Percentiles rank a stretch among this genome's conserved stretches.
Evolutionary conservation across 1,284 basidiomycete genomes (phyloP).

Genomic region (Waitea zeae): DNA sequence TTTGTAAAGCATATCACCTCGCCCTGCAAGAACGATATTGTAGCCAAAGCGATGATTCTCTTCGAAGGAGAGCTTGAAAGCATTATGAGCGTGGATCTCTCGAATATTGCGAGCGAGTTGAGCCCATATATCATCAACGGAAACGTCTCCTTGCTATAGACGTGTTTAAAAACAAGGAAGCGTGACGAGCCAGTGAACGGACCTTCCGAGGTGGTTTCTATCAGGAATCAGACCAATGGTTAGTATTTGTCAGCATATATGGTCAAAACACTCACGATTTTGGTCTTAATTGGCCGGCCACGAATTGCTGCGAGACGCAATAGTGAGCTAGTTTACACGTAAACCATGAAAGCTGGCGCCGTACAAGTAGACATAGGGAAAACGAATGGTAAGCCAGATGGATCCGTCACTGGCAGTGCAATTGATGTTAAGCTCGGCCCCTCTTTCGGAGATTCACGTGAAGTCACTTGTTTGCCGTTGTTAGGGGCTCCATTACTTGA

Average conservation of each 20-base stretch:
- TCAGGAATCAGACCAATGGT: not conserved
- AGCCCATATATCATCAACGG: conserved; percentile 58
- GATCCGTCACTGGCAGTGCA: no score
- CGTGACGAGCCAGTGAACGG: conserved; percentile 4
- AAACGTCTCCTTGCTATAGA: conserved; percentile 47
- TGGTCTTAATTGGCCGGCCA: no score
- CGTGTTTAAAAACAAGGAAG: not conserved
- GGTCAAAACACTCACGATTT: conserved; percentile 20
- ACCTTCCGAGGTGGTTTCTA: conserved; percentile 43
- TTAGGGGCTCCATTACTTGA: no score
- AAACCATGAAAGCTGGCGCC: no score
- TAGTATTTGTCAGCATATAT: not conserved
- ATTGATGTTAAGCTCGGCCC: no score
- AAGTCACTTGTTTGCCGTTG: no score
- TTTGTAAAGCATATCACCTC: conserved; percentile 79
- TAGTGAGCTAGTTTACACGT: no score
- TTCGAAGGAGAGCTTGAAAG: conserved; percentile 86
- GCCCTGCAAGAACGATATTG: conserved; percentile 82
- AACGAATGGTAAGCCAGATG: no score
- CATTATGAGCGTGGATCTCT: conserved; percentile 94
- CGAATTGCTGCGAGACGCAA: no score
- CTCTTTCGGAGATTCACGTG: no score
- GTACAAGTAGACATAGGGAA: no score
- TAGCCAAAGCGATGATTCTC: conserved; percentile 93
- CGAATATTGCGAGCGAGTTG: conserved; percentile 71